A percentile compares a stretch with the other conserved stretches of the same genome.
These are phyloP conservation scores for Rhipidocladum racemiflorum DNA, from an alignment of 176 grass and related monocot genomes.

Conservation along the genomic window DNA sequence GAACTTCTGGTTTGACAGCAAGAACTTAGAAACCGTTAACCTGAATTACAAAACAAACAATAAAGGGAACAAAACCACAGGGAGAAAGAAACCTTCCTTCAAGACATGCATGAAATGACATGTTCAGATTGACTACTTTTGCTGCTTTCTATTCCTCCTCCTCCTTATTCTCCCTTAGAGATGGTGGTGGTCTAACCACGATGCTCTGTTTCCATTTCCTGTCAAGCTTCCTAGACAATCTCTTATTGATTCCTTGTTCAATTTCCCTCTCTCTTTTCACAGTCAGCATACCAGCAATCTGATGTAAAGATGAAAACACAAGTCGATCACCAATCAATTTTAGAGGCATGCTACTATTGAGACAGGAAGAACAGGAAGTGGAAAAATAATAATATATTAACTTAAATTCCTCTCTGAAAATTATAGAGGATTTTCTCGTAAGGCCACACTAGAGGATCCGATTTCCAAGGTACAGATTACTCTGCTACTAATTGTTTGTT, in stretches of 20 bases:
- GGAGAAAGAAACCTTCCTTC: constrained; percentile 48
- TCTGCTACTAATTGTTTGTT: background rate
- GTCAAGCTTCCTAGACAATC: constrained; percentile 89
- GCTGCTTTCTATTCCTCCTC: constrained; percentile 60
- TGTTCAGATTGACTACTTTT: constrained; percentile 44
- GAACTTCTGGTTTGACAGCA: constrained; percentile 29
- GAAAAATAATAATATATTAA: background rate
- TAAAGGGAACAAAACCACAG: constrained; percentile 38
- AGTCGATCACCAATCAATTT: constrained; percentile 17
- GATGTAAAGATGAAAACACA: constrained; percentile 22
- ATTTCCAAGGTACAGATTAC: background rate
- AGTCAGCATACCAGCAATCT: constrained; percentile 93
- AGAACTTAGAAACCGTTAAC: constrained; percentile 22
- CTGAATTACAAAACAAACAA: constrained; percentile 32
- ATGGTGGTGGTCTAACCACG: constrained; percentile 83
- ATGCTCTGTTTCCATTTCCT: constrained; percentile 97
- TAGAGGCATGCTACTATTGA: constrained; percentile 2
- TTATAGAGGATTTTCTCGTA: background rate
- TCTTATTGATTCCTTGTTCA: constrained; percentile 92
- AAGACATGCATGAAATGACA: constrained; percentile 21
- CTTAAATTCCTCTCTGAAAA: constrained; percentile 12
- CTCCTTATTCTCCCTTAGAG: constrained; percentile 76
- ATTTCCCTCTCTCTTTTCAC: constrained; percentile 94
- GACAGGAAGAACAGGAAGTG: background rate
- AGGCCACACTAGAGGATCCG: background rate